Conservation (phyloP, 257 asterid species). For the Asclepias syriaca region DNA sequence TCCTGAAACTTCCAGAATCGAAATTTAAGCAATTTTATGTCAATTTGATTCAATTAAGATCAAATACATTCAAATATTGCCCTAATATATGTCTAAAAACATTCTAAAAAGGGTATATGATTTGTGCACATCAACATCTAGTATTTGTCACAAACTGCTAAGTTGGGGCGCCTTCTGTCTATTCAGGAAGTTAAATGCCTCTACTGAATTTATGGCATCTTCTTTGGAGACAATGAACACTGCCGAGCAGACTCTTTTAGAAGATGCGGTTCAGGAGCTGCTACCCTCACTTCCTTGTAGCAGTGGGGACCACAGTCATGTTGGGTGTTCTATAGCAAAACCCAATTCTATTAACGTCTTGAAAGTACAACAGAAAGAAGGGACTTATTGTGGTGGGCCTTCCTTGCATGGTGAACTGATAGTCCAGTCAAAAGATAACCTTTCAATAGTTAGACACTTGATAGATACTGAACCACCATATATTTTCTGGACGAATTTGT, state of each 20-base stretch:
- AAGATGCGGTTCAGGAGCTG: conserved; percentile 46
- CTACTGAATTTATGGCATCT: conserved; percentile 15
- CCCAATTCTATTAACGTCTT: conserved; percentile 14
- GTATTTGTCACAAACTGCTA: conserved; percentile 40
- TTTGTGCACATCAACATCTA: too few species aligned
- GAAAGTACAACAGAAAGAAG: conserved; percentile 32
- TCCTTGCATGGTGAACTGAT: conserved; percentile 46
- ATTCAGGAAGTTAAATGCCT: conserved; percentile 37
- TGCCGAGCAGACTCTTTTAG: conserved; percentile 28
- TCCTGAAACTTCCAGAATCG: too few species aligned
- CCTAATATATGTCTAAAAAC: too few species aligned
- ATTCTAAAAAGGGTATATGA: too few species aligned
- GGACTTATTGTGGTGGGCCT: conserved; percentile 29
- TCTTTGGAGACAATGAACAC: conserved; percentile 18
- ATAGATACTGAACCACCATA: conserved; percentile 25
- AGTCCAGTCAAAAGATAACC: conserved; percentile 23
- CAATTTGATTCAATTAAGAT: too few species aligned
- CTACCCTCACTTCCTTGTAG: conserved; percentile 33
- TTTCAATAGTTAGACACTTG: conserved; percentile 29
- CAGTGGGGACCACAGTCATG: conserved; percentile 7
- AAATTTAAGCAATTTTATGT: too few species aligned
- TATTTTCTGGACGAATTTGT: conserved; percentile 46
- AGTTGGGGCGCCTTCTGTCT: conserved; percentile 51
- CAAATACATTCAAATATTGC: too few species aligned
- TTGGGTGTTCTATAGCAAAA: conserved; percentile 9